phyloP scores from a whole-genome alignment of 2,329 filamentous ascomycete genomes.

The Neopestalotiopsis clavispora region DNA sequence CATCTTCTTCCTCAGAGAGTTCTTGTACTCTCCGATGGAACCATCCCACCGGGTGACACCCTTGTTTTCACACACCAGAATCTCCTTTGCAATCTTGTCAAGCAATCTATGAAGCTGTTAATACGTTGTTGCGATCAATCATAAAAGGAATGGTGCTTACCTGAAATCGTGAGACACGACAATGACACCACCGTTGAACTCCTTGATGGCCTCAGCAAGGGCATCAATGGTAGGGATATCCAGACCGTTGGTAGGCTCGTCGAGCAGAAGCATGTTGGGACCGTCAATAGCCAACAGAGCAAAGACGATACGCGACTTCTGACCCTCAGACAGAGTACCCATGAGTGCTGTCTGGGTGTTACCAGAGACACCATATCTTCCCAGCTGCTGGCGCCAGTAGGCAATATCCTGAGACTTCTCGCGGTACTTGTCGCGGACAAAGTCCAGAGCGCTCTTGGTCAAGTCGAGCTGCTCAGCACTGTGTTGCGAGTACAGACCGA shows the following conservation, averaged over 20 bases:
- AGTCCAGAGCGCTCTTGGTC: slow-evolving; percentile 96
- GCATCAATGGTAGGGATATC: slow-evolving; percentile 99
- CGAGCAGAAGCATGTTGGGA: slow-evolving; percentile 96
- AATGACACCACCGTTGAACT: slow-evolving; percentile 93
- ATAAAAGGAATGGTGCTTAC: slow-evolving; percentile 56
- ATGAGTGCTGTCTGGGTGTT: slow-evolving; percentile 96
- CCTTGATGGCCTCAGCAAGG: slow-evolving; percentile 96
- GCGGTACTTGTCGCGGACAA: slow-evolving; percentile 93
- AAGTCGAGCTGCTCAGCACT: slow-evolving; percentile 97
- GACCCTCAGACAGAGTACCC: slow-evolving; percentile 96
- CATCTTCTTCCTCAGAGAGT: slow-evolving; percentile 99
- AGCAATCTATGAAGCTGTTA: slow-evolving; percentile 68
- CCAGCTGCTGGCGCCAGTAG: slow-evolving; percentile 98
- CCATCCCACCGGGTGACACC: slow-evolving; percentile 90
- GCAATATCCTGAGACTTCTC: slow-evolving; percentile 95
- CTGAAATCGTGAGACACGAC: slow-evolving; percentile 99
- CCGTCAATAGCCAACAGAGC: slow-evolving; percentile 92
- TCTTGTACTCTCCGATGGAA: slow-evolving; percentile 93
- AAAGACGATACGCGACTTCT: slow-evolving; percentile 98
- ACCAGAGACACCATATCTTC: slow-evolving; percentile 90
- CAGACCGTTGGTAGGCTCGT: slow-evolving; percentile 99
- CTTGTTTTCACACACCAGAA: slow-evolving; percentile 98
- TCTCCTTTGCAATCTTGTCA: slow-evolving; percentile 99
- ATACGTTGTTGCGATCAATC: slow-evolving; percentile 8
- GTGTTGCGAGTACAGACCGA: slow-evolving; percentile 98